Base-by-base conservation (phyloP, 345 rosid species). In the Bretschneidera sinensis region DNA sequence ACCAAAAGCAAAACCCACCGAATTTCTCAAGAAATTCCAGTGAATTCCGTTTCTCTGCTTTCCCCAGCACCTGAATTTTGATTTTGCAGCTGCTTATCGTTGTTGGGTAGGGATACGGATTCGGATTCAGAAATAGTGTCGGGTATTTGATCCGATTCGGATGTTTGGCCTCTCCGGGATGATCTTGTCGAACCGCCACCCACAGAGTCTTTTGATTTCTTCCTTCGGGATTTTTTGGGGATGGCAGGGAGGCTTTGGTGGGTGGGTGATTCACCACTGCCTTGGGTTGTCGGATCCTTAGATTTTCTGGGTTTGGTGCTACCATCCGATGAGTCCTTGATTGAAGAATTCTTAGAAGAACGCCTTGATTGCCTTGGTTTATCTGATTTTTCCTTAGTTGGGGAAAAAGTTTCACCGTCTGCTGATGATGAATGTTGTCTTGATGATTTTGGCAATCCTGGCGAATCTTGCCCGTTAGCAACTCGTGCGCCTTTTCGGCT, bases 221-320 rank as follows among this genome's bases (percentile, higher is more conserved):
- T 84, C 64, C 79, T 74, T 62, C 76, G 65, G 0, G 79, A 64
- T 59, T 77, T 87, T 67, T 82, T 86, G 0, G 84, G 79, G 17
- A 61, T 21, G 35, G 65, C 84, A 0, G 56, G 66, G 33, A 33
- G 49, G 17, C 24, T 57, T 61, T 48, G 0, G 20, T 51, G 66
- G 65, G 56, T 47, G 22, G 68, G 66, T 10, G 71, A 61, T 28
- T 63, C 77, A n/a, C n/a, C 77, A 31, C 25, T 72, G 3, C 48
- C 61, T 10, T 66, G 59, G 24, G 63, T 65, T 43, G 70, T 55
- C 21, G 67, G 53, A 25, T 51, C 74, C 51, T 77, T 74, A 9
- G 55, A 43, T 49, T 60, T 61, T 43, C 65, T 62, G 39, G 74
- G 39, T 57, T 56, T 48, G 71, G 50, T 16, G n/a, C 50, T 33